These are phyloP conservation scores for Epichloe hybrida DNA, from an alignment of 2,329 filamentous ascomycete genomes.

Conservation along the genomic window DNA sequence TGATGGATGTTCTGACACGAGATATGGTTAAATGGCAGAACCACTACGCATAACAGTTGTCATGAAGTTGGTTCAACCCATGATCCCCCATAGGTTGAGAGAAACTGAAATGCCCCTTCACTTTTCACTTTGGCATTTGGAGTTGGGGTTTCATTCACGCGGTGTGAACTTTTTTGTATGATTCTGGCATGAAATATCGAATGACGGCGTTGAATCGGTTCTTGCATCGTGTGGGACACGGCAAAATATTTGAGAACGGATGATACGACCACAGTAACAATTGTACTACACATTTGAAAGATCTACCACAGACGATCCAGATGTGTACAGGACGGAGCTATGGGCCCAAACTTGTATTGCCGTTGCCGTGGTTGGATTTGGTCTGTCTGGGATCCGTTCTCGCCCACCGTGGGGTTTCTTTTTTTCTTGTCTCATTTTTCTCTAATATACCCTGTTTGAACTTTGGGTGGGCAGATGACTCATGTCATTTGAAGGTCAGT, in stretches of 20 bases:
- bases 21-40: slow-evolving; percentile 79
- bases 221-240: slow-evolving; percentile 4
- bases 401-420: background rate
- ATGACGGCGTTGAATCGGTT: slow-evolving; percentile 6
- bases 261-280: background rate
- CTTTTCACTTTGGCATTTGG: background rate
- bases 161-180: background rate
- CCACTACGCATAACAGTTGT: slow-evolving; percentile 36
- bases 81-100: background rate
- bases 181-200: slow-evolving; percentile 2
- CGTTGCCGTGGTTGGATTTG: too few relatives aligned
- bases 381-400: background rate
- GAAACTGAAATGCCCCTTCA: background rate
- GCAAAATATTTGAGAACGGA: background rate
- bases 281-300: background rate
- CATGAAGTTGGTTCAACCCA: background rate
- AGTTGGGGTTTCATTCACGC: background rate
- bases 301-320: background rate
- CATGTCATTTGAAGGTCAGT: background rate
- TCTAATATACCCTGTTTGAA: slow-evolving; percentile 9
- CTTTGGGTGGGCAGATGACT: background rate
- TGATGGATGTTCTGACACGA: slow-evolving; percentile 78
- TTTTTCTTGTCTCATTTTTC: background rate
- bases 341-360: background rate
- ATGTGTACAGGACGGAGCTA: background rate